Evolutionary conservation across 352 stramenopile genomes (phyloP).

Genomic region (Discostella stelligera): DNA sequence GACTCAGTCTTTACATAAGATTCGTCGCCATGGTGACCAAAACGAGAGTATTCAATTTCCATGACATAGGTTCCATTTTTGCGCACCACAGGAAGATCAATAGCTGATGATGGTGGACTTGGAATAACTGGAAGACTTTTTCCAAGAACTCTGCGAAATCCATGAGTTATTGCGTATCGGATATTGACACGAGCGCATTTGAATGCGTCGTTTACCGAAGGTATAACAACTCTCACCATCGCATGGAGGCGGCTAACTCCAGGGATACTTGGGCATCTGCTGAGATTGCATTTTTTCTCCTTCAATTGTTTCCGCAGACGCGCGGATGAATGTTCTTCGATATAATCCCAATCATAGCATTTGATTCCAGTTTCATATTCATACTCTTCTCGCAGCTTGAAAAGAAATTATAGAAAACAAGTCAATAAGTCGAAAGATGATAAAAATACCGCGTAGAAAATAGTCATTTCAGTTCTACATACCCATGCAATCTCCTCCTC

Average conservation of each 20-base stretch:
- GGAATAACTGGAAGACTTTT: conserved; percentile 1
- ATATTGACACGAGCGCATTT: conserved; percentile 2
- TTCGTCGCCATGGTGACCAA: too few relatives aligned
- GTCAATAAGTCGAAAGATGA: not conserved
- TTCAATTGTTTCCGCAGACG: conserved; percentile 13
- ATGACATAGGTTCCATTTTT: conserved; percentile 4
- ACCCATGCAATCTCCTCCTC: conserved; percentile 40
- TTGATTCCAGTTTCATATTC: conserved; percentile 25
- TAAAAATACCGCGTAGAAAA: not conserved
- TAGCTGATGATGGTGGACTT: not conserved
- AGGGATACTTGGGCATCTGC: not conserved
- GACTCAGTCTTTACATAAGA: too few relatives aligned
- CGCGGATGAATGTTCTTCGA: conserved; percentile 24
- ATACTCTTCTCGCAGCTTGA: conserved; percentile 31
- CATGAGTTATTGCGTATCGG: conserved; percentile 6
- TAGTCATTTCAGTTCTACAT: not conserved
- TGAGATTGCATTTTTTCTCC: conserved; percentile 4
- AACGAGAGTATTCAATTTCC: not conserved
- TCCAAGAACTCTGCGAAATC: conserved; percentile 2
- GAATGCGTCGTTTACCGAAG: conserved; percentile 4
- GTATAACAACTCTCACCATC: conserved; percentile 1
- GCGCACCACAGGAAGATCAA: not conserved
- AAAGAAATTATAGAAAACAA: not conserved
- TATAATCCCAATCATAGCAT: conserved; percentile 44
- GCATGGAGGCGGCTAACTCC: conserved; percentile 1